Percentiles rank a stretch among this genome's conserved stretches.
These are phyloP conservation scores for Platanthera guangdongensis DNA, from an alignment of 106 monocot species.

Conservation along the genomic window DNA sequence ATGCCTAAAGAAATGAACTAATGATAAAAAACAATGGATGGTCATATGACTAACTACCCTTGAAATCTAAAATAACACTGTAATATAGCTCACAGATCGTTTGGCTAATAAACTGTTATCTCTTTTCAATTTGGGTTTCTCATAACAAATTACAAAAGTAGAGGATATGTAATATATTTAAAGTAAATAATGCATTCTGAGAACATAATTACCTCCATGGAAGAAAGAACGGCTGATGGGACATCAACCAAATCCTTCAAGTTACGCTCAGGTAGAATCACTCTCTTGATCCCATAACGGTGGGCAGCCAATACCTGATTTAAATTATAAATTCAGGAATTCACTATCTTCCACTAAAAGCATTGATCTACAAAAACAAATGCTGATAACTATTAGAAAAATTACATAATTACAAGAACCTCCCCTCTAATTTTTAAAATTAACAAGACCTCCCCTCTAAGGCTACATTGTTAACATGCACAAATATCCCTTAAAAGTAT, in stretches of 20 bases:
- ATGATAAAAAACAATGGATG: too few relatives aligned
- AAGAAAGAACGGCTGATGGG: conserved; percentile 60
- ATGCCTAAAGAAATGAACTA: too few relatives aligned
- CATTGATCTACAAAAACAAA: not conserved
- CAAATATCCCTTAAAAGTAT: too few relatives aligned
- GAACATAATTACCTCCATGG: conserved; percentile 61
- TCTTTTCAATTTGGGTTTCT: too few relatives aligned
- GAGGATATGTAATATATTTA: too few relatives aligned
- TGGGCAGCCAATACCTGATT: conserved; percentile 91
- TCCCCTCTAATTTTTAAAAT: not conserved
- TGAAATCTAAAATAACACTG: too few relatives aligned
- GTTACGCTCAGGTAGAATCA: conserved; percentile 82
- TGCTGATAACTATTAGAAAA: not conserved
- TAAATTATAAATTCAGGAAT: not conserved
- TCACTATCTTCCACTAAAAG: not conserved
- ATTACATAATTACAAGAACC: not conserved
- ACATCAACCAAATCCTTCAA: conserved; percentile 89
- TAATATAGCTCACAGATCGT: too few relatives aligned
- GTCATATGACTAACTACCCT: too few relatives aligned
- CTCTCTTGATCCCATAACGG: conserved; percentile 92
- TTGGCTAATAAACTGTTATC: too few relatives aligned
- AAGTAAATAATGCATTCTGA: too few relatives aligned
- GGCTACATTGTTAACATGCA: not conserved
- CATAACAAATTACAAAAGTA: too few relatives aligned
- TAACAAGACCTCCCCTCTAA: not conserved